These are phyloP conservation scores for Barbatosphaeria neglecta DNA, from an alignment of 495 filamentous ascomycete genomes.

Conservation along the genomic window DNA sequence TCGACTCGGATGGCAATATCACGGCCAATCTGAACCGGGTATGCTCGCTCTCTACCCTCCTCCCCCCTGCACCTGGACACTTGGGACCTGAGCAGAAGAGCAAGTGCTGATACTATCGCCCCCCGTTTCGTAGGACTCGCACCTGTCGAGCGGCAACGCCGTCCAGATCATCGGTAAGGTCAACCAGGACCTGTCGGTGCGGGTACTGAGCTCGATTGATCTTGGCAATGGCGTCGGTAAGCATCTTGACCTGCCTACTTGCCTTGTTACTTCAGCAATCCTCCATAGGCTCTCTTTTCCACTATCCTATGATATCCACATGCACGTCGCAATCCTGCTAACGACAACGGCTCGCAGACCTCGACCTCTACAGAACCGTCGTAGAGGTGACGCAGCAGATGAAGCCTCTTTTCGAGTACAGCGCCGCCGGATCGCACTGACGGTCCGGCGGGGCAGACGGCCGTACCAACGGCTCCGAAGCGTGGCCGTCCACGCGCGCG, in stretches of 20 bases:
- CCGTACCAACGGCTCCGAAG: constrained; percentile 7
- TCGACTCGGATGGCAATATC: constrained; percentile 65
- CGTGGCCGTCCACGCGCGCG: background rate
- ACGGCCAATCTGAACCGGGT: constrained; percentile 63
- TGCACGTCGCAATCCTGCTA: constrained; percentile 6
- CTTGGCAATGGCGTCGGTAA: constrained; percentile 62
- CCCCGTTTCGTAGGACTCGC: constrained; percentile 48
- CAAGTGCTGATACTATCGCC: background rate
- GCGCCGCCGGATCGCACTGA: constrained; percentile 13
- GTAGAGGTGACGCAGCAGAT: constrained; percentile 83
- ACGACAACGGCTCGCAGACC: constrained; percentile 43
- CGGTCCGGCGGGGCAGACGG: constrained; percentile 12
- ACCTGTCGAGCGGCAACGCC: constrained; percentile 65
- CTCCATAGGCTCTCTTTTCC: too few species aligned
- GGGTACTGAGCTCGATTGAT: constrained; percentile 64
- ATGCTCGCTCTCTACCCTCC: constrained; percentile 10
- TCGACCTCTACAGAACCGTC: constrained; percentile 63
- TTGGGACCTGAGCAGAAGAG: too few species aligned
- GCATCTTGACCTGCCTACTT: constrained; percentile 12
- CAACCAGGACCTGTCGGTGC: constrained; percentile 62
- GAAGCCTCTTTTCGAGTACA: constrained; percentile 48
- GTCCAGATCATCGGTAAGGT: constrained; percentile 91
- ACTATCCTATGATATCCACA: background rate
- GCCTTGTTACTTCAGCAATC: constrained; percentile 1
- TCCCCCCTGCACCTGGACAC: too few species aligned